Base-by-base conservation (phyloP, 202 grass and related monocot genomes). In the Setaria viridis region DNA sequence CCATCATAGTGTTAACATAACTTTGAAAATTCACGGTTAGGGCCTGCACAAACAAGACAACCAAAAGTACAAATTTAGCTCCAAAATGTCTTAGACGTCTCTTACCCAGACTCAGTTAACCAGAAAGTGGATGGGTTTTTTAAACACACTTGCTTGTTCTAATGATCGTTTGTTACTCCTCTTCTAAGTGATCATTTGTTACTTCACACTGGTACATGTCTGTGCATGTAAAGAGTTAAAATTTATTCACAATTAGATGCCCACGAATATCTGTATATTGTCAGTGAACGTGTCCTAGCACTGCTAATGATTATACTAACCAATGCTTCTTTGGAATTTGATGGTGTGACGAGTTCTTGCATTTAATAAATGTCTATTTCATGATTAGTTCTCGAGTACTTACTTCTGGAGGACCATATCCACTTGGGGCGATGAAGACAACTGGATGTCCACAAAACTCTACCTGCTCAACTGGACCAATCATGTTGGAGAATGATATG, bases 401-500 rank as follows among this genome's bases (percentile, higher is more conserved):
- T 83, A 94, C 88, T 32, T 97, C 92, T 56, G 94, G 78, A 48
- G 93, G 88, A 5, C 92, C 94, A 67, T 92, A 94, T 19, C 89
- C 92, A 30, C 94, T 97, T 54, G 94, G 94, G 73, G 94, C 92
- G 68, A 97, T 91, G 74, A 86, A 97, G 83, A 91, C 77, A 42
- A 97, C 51, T 29, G 90, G 92, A 74, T 92, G 86, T 51, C 94
- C 90, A 72, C 87, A 94, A 71, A 97, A 97, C 81, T 80, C 86
- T 16, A 92, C 89, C 59, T 92, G 83, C 72, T 94, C 94, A 49
- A 89, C 74, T 49, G 92, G 94, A 46, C 94, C 92, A 60, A 89
- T 84, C 74, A 97, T 92, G 85, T 91, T 92, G 21, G 94, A 94
- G 81, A 97, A 94, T 0, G 94, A 97, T 76, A 97, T 72, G 19